Conservation (phyloP, 2,329 filamentous ascomycete genomes). For the Lasiodiplodia citricola region DNA sequence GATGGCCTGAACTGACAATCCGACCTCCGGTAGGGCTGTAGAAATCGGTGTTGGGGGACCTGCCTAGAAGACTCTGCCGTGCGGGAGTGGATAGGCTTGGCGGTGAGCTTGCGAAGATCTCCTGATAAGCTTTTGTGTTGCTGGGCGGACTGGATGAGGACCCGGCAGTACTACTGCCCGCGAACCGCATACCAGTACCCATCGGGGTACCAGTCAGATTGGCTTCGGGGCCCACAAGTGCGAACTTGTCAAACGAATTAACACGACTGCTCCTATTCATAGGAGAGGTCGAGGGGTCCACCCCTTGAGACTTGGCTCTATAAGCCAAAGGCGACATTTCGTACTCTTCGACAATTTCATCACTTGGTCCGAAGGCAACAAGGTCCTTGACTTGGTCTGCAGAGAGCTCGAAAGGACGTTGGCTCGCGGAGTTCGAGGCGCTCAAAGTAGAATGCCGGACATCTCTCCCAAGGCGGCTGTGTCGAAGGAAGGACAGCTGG, state of each 20-base stretch:
- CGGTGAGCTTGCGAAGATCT: conserved; percentile 1
- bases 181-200: conserved; percentile 43
- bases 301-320: neutral
- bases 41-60: neutral
- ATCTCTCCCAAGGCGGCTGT: neutral
- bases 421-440: neutral
- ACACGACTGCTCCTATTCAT: conserved; percentile 29
- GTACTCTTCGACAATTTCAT: neutral
- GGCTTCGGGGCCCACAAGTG: conserved; percentile 39
- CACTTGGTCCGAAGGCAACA: neutral
- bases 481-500: conserved; percentile 6
- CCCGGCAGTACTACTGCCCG: conserved; percentile 40
- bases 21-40: neutral
- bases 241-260: conserved; percentile 44
- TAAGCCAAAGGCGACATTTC: conserved; percentile 4
- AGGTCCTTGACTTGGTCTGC: neutral
- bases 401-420: neutral
- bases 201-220: conserved; percentile 45
- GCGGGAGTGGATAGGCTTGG: neutral
- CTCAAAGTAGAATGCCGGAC: neutral
- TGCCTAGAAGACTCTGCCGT: neutral
- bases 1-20: neutral
- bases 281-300: neutral
- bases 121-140: neutral
- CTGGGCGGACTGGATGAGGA: neutral